Evolutionary conservation across 441 rosid genomes (phyloP), one percentile per base, ranked within the genome.

Genomic region (Cnidoscolus chayamansa): DNA sequence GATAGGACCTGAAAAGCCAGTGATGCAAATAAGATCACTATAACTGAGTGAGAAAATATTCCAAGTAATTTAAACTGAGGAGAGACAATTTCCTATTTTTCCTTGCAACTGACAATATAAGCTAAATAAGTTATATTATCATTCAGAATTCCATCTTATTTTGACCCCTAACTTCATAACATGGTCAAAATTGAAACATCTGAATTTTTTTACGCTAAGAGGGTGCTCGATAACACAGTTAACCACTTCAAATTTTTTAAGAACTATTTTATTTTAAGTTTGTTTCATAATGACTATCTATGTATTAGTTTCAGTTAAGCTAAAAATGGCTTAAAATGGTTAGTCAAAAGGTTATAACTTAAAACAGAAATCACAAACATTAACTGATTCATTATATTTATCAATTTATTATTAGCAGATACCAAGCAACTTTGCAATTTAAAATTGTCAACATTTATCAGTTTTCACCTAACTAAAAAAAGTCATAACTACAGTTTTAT

Each of bases 1-100:
- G 74, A 75, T 82, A 79, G 82, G 77, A 81, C 85, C 93, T 87
- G 74, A 78, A 76, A 73, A 69, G 66, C 75, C 56, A 78, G 19
- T 40, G 69, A 76, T 54, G 67, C 63, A 77, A 65, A 60, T 63
- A 74, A 73, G 54, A 71, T 65, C 53, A 59, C 10, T 56, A 58
- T 65, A 43, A 61, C 67, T 11, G 53, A 60, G 8, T 16, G 19
- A 55, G 37, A 30, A 76, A 19, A 74, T 51, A 63, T 63, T 61
- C 10, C 55, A 1, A 50, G 16, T 30, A 63, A 51, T n/a, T 31
- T 6, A 66, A 48, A 57, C 48, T 4, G 5, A 43, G 16, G 30
- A 61, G 0, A 31, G 19, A 35, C 30, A 8, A 17, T 30, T 48
- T 16, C 31, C 16, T 62, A 7, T 1, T 4, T 19, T 16, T 58